These are phyloP conservation scores for Rutstroemia sp. DNA, from an alignment of 2,329 filamentous ascomycete genomes.

Conservation along the genomic window DNA sequence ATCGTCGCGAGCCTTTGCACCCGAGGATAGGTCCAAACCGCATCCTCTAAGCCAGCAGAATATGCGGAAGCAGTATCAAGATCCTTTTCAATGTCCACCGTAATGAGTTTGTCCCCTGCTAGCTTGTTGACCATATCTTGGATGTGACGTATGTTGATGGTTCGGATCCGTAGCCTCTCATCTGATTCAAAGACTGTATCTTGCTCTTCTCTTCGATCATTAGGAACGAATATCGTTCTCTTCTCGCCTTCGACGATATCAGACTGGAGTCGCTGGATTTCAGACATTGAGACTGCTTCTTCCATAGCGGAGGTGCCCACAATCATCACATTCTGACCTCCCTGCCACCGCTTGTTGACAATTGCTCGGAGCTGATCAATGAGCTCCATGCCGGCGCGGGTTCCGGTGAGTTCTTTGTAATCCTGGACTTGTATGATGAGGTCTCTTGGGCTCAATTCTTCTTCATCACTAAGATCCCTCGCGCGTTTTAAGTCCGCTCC, in stretches of 20 bases:
- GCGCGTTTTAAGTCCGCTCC: constrained; percentile 34
- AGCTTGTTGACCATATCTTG: constrained; percentile 48
- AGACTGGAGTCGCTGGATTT: constrained; percentile 37
- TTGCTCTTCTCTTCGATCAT: constrained; percentile 33
- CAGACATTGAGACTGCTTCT: constrained; percentile 35
- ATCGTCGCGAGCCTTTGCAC: constrained; percentile 52
- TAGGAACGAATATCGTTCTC: constrained; percentile 47
- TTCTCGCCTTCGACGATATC: constrained; percentile 39
- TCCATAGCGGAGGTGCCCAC: constrained; percentile 67
- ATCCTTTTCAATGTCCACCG: constrained; percentile 23
- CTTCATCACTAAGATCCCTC: constrained; percentile 24
- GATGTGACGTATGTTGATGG: constrained; percentile 59
- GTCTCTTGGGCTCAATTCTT: constrained; percentile 10
- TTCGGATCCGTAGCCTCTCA: constrained; percentile 38
- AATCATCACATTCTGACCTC: constrained; percentile 66
- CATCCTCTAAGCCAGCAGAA: constrained; percentile 38
- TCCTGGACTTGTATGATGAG: constrained; percentile 71
- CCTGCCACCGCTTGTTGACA: constrained; percentile 63
- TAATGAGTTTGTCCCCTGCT: constrained; percentile 18
- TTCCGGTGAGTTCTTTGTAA: constrained; percentile 67
- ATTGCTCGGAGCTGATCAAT: constrained; percentile 62
- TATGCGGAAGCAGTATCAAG: constrained; percentile 20
- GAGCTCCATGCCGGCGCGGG: constrained; percentile 61
- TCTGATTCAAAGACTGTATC: constrained; percentile 40
- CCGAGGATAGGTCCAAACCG: constrained; percentile 51